Percentiles rank a stretch among this genome's conserved stretches.
Conservation (phyloP, 306 rosid genomes). For the Malus sieversii region DNA sequence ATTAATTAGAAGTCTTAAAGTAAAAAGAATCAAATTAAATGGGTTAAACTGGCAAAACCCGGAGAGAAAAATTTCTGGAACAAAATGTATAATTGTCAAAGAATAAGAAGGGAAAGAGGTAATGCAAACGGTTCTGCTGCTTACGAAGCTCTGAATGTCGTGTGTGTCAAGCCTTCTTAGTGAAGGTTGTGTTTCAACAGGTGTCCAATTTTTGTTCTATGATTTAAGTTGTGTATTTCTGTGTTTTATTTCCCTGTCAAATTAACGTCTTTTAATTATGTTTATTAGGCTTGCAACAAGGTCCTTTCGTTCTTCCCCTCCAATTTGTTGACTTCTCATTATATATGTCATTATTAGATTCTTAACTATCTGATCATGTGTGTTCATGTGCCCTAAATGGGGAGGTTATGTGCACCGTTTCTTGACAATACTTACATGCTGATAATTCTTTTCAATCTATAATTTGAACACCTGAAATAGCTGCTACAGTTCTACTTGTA, state of each 20-base stretch:
- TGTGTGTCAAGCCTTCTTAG: no score
- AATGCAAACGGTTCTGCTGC: no score
- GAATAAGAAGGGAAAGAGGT: no score
- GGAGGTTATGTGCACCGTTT: neutral
- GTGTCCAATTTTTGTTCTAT: neutral
- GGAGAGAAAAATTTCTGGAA: no score
- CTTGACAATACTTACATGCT: neutral
- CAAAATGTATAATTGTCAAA: no score
- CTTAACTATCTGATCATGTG: neutral
- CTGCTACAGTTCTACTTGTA: no score
- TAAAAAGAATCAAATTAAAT: no score
- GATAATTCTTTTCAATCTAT: neutral
- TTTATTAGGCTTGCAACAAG: neutral
- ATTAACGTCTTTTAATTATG: neutral
- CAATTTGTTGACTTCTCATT: no score
- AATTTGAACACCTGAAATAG: neutral
- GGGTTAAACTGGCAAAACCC: no score
- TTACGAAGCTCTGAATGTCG: no score
- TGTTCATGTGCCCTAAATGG: neutral
- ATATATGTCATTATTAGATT: neutral
- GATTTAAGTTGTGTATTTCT: neutral
- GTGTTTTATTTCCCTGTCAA: neutral
- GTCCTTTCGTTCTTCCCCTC: neutral
- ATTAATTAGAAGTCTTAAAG: no score
- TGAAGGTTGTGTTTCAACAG: no score